Evolutionary conservation across 2,329 filamentous ascomycete species (phyloP).

Genomic region (Stylonectria norvegica): DNA sequence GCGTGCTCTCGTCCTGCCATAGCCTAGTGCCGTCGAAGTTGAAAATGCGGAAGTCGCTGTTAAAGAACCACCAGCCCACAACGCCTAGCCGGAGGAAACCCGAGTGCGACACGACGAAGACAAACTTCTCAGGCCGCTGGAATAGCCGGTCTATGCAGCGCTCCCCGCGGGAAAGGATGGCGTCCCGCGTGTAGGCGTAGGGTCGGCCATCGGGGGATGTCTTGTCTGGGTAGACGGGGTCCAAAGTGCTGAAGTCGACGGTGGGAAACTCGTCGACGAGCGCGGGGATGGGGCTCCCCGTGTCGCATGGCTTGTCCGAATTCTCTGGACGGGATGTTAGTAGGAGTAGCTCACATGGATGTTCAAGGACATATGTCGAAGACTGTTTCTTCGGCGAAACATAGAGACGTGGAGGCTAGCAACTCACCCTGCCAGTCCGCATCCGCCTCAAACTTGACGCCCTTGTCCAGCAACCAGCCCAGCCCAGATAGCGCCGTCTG

Average conservation of each 20-base stretch:
- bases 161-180: conserved; percentile 55
- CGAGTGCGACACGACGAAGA: conserved; percentile 64
- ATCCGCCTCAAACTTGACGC: conserved; percentile 53
- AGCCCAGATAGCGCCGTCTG: conserved; percentile 60
- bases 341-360: no score
- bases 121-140: conserved; percentile 54
- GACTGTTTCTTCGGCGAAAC: neutral
- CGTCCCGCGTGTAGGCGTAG: conserved; percentile 52
- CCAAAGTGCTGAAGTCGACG: conserved; percentile 55
- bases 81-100: conserved; percentile 59
- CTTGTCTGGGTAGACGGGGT: conserved; percentile 63
- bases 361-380: neutral
- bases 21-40: conserved; percentile 44
- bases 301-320: conserved; percentile 58
- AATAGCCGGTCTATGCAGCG: conserved; percentile 48
- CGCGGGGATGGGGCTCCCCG: conserved; percentile 46
- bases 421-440: conserved; percentile 62
- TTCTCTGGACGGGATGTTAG: conserved; percentile 42
- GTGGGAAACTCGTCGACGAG: conserved; percentile 49
- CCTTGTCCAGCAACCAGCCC: conserved; percentile 54
- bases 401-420: no score
- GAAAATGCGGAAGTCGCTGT: conserved; percentile 64
- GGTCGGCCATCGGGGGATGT: conserved; percentile 40
- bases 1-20: conserved; percentile 44
- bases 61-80: conserved; percentile 53